phyloP scores from a whole-genome alignment of 2,329 filamentous ascomycete genomes.

The Talaromyces sp. region DNA sequence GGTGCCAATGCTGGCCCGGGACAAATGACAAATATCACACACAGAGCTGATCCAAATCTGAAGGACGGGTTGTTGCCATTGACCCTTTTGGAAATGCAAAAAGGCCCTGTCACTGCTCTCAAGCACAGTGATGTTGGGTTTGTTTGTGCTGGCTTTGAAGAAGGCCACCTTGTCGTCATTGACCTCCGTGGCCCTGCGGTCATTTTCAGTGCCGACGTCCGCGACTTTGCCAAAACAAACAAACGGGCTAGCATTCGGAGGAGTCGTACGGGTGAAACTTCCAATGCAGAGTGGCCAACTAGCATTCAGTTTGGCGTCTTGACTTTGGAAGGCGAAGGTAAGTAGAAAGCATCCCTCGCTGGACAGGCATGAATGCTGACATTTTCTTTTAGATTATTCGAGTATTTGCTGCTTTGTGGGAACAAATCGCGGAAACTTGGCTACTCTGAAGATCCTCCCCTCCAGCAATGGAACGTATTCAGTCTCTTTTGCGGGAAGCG shows the following conservation, averaged over 20 bases:
- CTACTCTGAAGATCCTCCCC: slow-evolving; percentile 87
- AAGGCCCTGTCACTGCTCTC: slow-evolving; percentile 72
- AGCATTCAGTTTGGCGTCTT: slow-evolving; percentile 87
- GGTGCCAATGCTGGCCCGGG: slow-evolving; percentile 57
- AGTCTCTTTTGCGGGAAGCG: slow-evolving; percentile 65
- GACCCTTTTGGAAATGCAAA: slow-evolving; percentile 74
- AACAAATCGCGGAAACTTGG: slow-evolving; percentile 75
- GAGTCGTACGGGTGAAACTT: slow-evolving; percentile 46
- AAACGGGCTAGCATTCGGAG: slow-evolving; percentile 67
- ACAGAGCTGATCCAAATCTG: slow-evolving; percentile 65
- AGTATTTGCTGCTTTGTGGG: slow-evolving; percentile 91
- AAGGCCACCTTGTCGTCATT: slow-evolving; percentile 72
- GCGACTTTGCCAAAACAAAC: slow-evolving; percentile 66
- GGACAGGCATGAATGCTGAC: not conserved
- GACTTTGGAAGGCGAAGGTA: slow-evolving; percentile 81
- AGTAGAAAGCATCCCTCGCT: slow-evolving; percentile 9
- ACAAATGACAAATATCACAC: slow-evolving; percentile 68
- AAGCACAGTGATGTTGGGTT: slow-evolving; percentile 92
- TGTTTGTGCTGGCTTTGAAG: slow-evolving; percentile 78
- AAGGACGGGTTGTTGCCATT: slow-evolving; percentile 78
- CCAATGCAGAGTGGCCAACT: slow-evolving; percentile 67
- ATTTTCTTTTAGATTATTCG: slow-evolving; percentile 61
- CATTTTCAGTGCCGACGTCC: slow-evolving; percentile 69
- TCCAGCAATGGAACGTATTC: slow-evolving; percentile 63
- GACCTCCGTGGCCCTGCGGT: slow-evolving; percentile 83